Percentiles rank a stretch among this genome's conserved stretches.
Evolutionary conservation across 2,329 filamentous ascomycete genomes (phyloP).

Genomic region (Monilinia vaccinii-corymbosi): DNA sequence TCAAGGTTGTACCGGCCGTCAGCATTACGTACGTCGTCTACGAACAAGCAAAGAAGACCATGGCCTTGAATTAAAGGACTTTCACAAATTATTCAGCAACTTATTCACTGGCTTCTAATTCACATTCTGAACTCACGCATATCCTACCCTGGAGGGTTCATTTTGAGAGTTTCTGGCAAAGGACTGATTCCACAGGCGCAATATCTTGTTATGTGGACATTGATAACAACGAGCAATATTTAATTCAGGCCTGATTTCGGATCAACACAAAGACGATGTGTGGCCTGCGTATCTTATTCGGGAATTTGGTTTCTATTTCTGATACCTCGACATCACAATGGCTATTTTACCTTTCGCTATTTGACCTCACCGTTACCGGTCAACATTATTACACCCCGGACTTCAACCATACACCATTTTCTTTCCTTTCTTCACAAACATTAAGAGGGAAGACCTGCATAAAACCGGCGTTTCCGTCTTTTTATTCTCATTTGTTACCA

Average conservation of each 20-base stretch:
- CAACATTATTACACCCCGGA: not conserved
- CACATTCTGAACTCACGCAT: not conserved
- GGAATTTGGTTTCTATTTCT: not conserved
- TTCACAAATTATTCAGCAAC: not conserved
- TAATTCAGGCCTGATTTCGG: not conserved
- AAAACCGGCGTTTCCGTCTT: not conserved
- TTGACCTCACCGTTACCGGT: not conserved
- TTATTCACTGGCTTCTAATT: not conserved
- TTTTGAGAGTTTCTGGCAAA: not conserved
- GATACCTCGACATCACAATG: not conserved
- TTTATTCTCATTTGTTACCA: not conserved
- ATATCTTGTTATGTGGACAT: not conserved
- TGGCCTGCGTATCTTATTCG: not conserved
- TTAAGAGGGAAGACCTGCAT: not conserved
- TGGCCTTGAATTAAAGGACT: constrained; percentile 32
- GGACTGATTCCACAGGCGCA: not conserved
- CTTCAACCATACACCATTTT: not conserved
- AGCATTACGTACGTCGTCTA: constrained; percentile 94
- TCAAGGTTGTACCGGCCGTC: constrained; percentile 93
- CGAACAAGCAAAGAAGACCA: constrained; percentile 73
- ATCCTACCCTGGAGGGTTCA: not conserved
- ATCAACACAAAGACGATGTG: not conserved
- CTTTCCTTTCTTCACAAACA: not conserved
- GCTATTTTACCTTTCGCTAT: not conserved
- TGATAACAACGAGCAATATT: not conserved